These are phyloP conservation scores for Boletus barrowsii DNA, from an alignment of 768 basidiomycete genomes.

Conservation along the genomic window DNA sequence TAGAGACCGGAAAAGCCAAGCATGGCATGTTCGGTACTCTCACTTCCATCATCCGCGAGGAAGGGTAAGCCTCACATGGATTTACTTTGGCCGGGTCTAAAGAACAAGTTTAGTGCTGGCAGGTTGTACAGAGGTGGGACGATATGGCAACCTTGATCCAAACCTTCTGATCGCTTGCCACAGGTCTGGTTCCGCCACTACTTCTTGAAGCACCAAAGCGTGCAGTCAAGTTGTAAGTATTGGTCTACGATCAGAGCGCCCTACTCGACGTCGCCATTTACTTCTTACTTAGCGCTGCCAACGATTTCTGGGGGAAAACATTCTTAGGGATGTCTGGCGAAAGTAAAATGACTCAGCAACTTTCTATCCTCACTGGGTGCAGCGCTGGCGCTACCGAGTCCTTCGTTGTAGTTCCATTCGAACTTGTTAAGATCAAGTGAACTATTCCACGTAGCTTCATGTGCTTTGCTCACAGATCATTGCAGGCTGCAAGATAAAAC, in stretches of 20 bases:
- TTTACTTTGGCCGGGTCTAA: not conserved
- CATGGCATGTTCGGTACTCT: conserved; percentile 83
- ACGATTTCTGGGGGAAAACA: conserved; percentile 95
- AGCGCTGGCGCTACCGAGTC: conserved; percentile 95
- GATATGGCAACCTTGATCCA: not conserved
- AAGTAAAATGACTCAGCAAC: conserved; percentile 78
- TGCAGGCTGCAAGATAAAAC: conserved; percentile 86
- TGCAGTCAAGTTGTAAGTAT: conserved; percentile 86
- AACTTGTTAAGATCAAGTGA: conserved; percentile 86
- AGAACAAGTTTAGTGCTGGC: conserved; percentile 48
- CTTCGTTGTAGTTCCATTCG: conserved; percentile 94
- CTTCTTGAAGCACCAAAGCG: conserved; percentile 97
- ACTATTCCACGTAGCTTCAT: conserved; percentile 6
- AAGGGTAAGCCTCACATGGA: conserved; percentile 63
- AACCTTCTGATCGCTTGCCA: not conserved
- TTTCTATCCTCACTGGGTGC: conserved; percentile 91
- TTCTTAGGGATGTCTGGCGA: conserved; percentile 62
- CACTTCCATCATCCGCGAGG: conserved; percentile 76
- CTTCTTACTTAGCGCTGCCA: conserved; percentile 56
- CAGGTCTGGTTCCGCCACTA: conserved; percentile 91
- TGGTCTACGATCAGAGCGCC: not conserved
- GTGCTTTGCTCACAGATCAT: not conserved
- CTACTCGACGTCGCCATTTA: not conserved
- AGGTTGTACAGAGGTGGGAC: conserved; percentile 80
- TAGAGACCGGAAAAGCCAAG: conserved; percentile 78